Evolutionary conservation across 1,284 basidiomycete species (phyloP), one percentile per base, ranked within the genome.

Genomic region (Ustilago esculenta): DNA sequence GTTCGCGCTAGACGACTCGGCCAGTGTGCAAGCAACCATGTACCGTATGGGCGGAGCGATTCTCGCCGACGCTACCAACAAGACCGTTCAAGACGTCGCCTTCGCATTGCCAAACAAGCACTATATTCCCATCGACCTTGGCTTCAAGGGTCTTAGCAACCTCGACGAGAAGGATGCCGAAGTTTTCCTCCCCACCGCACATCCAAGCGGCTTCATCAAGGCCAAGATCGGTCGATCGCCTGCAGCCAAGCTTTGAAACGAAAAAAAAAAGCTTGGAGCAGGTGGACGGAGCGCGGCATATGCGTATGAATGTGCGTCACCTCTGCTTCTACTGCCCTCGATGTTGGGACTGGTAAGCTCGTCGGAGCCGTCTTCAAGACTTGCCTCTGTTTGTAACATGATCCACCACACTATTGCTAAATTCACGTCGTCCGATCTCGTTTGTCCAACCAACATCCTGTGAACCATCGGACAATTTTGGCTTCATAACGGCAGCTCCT

Each of bases 11-110:
- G 92, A 97, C 75, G 89, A 94, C 79, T 93, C 91, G 77, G 92
- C 92, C 8, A 91, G 89, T 75, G 94, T 98, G 6, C 93, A 95
- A 87, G 92, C 93, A 12, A 95, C 92, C 40, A 85, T 94, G 56
- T 96, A 90, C 87, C 91, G 90, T 83, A 96, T 96, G 88, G 90
- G 87, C 1, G 87, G 90, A 71, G 85, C 86, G 6, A 86, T 96
- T 63, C 60, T 81, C 18, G 51, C 45, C 45, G 73, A 75, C 21
- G 45, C 63, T 5, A 82, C 82, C 6, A 90, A 92, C 79, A 81
- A 81, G 20, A 85, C 85, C 4, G 86, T 96, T 18, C 80, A 85
- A 42, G 83, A 83, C 9, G 89, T 92, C 34, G 85, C 86, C 24
- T 96, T 94, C 83, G 84, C 85, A 44, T 85, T 96, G 25, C 94